phyloP scores from a whole-genome alignment of 1,284 basidiomycete genomes.

The Malassezia sp. region DNA sequence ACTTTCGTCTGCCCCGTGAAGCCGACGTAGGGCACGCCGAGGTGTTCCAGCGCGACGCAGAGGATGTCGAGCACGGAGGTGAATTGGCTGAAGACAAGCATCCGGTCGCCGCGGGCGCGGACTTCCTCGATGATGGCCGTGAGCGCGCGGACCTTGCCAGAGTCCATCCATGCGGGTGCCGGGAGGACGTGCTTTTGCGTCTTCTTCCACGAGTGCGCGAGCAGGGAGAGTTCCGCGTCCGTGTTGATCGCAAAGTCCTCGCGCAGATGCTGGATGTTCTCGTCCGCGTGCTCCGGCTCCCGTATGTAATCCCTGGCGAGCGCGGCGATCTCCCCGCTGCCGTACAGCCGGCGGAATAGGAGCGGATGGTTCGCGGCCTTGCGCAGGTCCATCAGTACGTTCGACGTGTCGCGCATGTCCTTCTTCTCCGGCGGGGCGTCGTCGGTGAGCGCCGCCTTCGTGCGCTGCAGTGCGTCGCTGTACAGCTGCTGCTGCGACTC shows the following conservation, averaged over 20 bases:
- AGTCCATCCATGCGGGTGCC: constrained; percentile 67
- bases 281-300: constrained; percentile 58
- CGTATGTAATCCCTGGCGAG: constrained; percentile 75
- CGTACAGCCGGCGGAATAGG: constrained; percentile 76
- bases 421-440: constrained; percentile 2
- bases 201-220: constrained; percentile 13
- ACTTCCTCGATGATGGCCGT: constrained; percentile 64
- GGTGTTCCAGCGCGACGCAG: constrained; percentile 67
- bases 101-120: constrained; percentile 61
- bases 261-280: constrained; percentile 34
- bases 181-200: constrained; percentile 62
- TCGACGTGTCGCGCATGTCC: constrained; percentile 4
- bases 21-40: constrained; percentile 68
- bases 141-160: constrained; percentile 75
- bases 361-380: constrained; percentile 94
- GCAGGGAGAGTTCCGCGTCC: constrained; percentile 38
- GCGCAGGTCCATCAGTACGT: constrained; percentile 88
- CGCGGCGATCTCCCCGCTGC: constrained; percentile 61
- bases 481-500: constrained; percentile 71
- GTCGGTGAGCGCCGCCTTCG: constrained; percentile 60
- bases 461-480: constrained; percentile 68
- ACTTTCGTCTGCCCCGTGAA: constrained; percentile 90
- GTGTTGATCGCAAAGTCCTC: constrained; percentile 46
- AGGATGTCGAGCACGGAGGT: constrained; percentile 56
- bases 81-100: constrained; percentile 79